Percentiles rank a stretch among this genome's conserved stretches.
phyloP scores from a whole-genome alignment of 176 grass and related monocot genomes.

The Microstegium vimineum region DNA sequence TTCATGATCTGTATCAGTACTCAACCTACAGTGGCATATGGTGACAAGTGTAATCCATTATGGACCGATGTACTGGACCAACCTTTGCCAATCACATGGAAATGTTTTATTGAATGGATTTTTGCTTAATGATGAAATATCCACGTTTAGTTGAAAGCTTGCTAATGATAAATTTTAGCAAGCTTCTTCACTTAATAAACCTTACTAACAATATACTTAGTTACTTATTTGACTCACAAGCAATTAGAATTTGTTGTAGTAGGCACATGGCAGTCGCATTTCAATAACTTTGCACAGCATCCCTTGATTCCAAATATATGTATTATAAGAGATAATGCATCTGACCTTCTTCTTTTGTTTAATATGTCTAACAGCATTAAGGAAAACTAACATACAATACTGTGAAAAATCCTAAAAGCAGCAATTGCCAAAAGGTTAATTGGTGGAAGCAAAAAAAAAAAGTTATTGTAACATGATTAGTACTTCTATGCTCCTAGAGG shows the following conservation, averaged over 20 bases:
- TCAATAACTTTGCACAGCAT: conserved; percentile 28
- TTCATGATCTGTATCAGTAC: neutral
- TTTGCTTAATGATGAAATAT: conserved; percentile 8
- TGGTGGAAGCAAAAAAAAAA: neutral
- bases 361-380: conserved; percentile 49
- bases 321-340: conserved; percentile 46
- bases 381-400: neutral
- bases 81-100: neutral
- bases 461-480: neutral
- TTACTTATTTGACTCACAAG: conserved; percentile 42
- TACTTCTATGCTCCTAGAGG: neutral
- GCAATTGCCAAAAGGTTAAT: neutral
- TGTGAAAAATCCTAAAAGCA: conserved; percentile 21
- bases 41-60: neutral
- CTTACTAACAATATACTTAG: neutral
- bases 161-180: neutral
- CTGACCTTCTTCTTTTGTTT: conserved; percentile 44
- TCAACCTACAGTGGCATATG: neutral
- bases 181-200: neutral
- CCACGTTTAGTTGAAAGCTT: neutral
- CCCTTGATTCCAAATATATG: conserved; percentile 62
- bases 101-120: neutral
- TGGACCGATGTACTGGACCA: neutral
- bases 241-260: conserved; percentile 24
- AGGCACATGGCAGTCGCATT: neutral